These are phyloP conservation scores for Epipyxis sp. DNA, from an alignment of 108 stramenopile species.

Conservation along the genomic window DNA sequence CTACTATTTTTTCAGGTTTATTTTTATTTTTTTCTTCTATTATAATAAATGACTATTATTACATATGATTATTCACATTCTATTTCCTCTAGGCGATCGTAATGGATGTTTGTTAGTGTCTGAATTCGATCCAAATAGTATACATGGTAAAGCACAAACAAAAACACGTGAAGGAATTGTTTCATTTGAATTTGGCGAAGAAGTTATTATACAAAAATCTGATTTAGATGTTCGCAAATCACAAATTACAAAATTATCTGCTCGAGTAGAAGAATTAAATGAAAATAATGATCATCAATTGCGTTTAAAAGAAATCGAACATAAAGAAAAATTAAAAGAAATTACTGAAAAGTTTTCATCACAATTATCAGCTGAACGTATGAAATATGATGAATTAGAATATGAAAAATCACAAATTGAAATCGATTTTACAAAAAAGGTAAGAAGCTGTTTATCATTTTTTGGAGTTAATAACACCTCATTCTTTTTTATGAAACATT, in stretches of 20 bases:
- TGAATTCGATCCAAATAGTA: constrained; percentile 32
- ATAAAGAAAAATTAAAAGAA: constrained; percentile 44
- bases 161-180: background rate
- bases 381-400: constrained; percentile 46
- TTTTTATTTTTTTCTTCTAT: too few species aligned
- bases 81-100: too few species aligned
- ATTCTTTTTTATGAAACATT: too few species aligned
- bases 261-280: constrained; percentile 44
- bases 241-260: constrained; percentile 35
- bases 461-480: too few species aligned
- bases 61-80: too few species aligned
- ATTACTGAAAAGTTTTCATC: constrained; percentile 47
- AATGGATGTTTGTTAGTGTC: constrained; percentile 13
- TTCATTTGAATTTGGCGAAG: background rate
- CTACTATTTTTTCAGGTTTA: background rate
- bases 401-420: constrained; percentile 45
- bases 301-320: constrained; percentile 51
- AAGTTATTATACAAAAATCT: constrained; percentile 18
- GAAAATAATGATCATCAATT: constrained; percentile 55
- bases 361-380: constrained; percentile 42
- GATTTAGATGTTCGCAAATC: constrained; percentile 35
- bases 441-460: too few species aligned
- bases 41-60: too few species aligned
- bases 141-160: constrained; percentile 9
- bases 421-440: constrained; percentile 38